Evolutionary conservation across 2,329 filamentous ascomycete species (phyloP).

Genomic region (Podosphaera xanthii): DNA sequence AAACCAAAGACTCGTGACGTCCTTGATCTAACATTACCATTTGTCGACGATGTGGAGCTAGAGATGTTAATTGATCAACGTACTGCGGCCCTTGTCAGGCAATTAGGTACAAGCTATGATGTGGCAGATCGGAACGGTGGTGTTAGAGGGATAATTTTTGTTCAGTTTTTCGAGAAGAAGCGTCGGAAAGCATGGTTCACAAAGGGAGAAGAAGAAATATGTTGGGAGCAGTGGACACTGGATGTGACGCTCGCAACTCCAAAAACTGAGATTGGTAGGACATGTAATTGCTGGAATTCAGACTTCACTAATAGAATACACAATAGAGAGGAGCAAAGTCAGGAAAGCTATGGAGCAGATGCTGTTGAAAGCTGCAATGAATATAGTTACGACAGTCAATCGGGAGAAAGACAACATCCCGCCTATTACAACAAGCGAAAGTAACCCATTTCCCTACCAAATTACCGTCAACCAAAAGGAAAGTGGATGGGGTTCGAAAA

Average conservation of each 20-base stretch:
- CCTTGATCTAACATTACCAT: constrained; percentile 72
- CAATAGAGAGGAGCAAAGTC: constrained; percentile 61
- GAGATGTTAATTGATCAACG: constrained; percentile 86
- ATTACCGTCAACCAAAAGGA: constrained; percentile 72
- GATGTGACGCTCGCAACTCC: constrained; percentile 86
- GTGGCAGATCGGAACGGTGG: constrained; percentile 22
- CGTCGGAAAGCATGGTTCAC: constrained; percentile 61
- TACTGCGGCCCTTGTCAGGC: constrained; percentile 54
- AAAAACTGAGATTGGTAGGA: constrained; percentile 62
- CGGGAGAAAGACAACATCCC: constrained; percentile 88
- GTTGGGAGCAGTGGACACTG: constrained; percentile 91
- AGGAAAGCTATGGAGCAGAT: constrained; percentile 79
- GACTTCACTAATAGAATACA: constrained; percentile 1
- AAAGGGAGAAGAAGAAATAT: constrained; percentile 74
- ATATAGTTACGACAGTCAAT: constrained; percentile 74
- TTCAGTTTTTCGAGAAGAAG: constrained; percentile 90
- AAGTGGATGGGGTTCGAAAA: constrained; percentile 51
- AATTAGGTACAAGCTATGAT: constrained; percentile 39
- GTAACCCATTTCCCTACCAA: constrained; percentile 88
- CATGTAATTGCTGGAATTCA: not conserved
- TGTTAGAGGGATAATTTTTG: constrained; percentile 54
- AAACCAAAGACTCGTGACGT: constrained; percentile 67
- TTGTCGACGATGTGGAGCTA: constrained; percentile 73
- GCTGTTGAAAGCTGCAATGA: constrained; percentile 66
- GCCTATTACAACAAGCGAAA: constrained; percentile 75